Percentiles rank a stretch among this genome's conserved stretches.
Conservation (phyloP, 495 filamentous ascomycete species). For the Neurospora pannonica region DNA sequence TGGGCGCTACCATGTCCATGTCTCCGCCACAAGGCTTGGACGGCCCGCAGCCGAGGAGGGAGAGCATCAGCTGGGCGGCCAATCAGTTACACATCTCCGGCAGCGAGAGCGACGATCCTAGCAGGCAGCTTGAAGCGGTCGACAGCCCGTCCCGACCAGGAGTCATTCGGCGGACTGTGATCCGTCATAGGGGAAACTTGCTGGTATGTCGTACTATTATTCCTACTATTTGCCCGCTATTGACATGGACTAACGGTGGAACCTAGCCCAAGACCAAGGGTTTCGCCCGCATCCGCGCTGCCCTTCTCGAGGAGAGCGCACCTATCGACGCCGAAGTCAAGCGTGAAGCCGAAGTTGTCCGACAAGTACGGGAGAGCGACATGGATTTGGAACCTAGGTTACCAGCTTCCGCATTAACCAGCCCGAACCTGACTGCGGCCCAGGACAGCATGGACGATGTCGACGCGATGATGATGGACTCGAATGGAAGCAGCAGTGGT, state of each 20-base stretch:
- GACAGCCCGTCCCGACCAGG: slow-evolving; percentile 37
- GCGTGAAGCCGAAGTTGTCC: slow-evolving; percentile 88
- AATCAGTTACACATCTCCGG: slow-evolving; percentile 80
- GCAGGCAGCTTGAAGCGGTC: slow-evolving; percentile 36
- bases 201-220: slow-evolving; percentile 48
- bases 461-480: slow-evolving; percentile 50
- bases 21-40: slow-evolving; percentile 31
- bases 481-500: slow-evolving; percentile 18
- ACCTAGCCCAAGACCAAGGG: slow-evolving; percentile 80
- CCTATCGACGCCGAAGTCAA: slow-evolving; percentile 83
- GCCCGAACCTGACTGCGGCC: slow-evolving; percentile 30
- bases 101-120: slow-evolving; percentile 68
- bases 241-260: slow-evolving; percentile 1
- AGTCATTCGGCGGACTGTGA: slow-evolving; percentile 63
- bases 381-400: slow-evolving; percentile 39
- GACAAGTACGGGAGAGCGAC: slow-evolving; percentile 76
- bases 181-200: slow-evolving; percentile 68
- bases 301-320: slow-evolving; percentile 74
- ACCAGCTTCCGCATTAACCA: slow-evolving; percentile 40
- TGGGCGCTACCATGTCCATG: slow-evolving; percentile 22
- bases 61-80: slow-evolving; percentile 79
- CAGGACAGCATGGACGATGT: slow-evolving; percentile 47
- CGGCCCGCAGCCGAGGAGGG: slow-evolving; percentile 48
- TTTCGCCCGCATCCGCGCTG: slow-evolving; percentile 86
- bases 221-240: background rate